A percentile compares a stretch with the other conserved stretches of the same genome.
phyloP scores from a whole-genome alignment of 352 stramenopile genomes.

The Phytophthora lateralis region DNA sequence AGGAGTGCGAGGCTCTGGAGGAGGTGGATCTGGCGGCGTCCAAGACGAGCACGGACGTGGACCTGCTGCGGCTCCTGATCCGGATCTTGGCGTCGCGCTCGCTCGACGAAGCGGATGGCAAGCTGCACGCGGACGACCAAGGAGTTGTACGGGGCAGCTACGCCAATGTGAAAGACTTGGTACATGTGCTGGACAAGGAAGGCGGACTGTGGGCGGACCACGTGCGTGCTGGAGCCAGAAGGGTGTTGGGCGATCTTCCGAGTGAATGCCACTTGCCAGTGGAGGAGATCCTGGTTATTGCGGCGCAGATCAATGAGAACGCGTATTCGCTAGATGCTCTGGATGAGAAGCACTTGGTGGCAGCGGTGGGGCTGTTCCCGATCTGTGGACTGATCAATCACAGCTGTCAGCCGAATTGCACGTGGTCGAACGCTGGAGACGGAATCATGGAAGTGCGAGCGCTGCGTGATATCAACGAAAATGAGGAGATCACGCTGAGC shows the following conservation, averaged over 20 bases:
- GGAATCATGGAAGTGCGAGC: constrained; percentile 43
- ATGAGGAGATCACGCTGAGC: constrained; percentile 52
- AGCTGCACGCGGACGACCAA: constrained; percentile 24
- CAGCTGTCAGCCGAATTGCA: constrained; percentile 54
- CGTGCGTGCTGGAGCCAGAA: constrained; percentile 35
- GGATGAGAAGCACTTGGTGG: constrained; percentile 42
- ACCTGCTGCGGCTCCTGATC: constrained; percentile 51
- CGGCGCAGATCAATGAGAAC: constrained; percentile 62
- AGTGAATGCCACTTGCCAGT: constrained; percentile 43
- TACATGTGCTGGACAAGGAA: constrained; percentile 44
- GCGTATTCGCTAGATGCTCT: constrained; percentile 50
- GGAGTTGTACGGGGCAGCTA: constrained; percentile 34
- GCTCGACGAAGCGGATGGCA: constrained; percentile 22
- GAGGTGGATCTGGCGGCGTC: constrained; percentile 47
- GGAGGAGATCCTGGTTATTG: constrained; percentile 49
- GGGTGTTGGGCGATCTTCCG: constrained; percentile 43
- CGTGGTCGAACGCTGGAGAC: constrained; percentile 50
- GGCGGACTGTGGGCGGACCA: constrained; percentile 35
- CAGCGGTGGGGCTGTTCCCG: constrained; percentile 49
- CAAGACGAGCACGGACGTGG: constrained; percentile 44
- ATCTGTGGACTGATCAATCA: constrained; percentile 56
- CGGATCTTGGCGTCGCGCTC: constrained; percentile 42
- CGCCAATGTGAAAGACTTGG: constrained; percentile 41
- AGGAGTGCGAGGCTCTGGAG: constrained; percentile 52
- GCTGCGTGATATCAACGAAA: constrained; percentile 42